A percentile compares a stretch with the other conserved stretches of the same genome.
Evolutionary conservation across 2,329 filamentous ascomycete species (phyloP).

Genomic region (Fusarium nisikadoi): DNA sequence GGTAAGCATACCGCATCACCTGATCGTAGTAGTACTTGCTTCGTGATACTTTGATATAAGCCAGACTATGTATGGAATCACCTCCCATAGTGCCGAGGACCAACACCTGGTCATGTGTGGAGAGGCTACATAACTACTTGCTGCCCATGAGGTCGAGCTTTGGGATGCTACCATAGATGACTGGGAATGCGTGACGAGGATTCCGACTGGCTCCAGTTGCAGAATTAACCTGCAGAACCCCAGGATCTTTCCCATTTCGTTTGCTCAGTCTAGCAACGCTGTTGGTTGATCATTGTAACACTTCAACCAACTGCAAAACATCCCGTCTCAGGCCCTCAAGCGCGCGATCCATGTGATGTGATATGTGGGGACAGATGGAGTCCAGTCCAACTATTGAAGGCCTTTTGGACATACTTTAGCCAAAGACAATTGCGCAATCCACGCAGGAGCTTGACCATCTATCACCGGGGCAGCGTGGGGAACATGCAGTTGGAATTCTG

Average conservation of each 20-base stretch:
- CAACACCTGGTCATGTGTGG: neutral
- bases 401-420: accelerated
- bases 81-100: no score
- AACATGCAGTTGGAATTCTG: accelerated
- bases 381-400: neutral
- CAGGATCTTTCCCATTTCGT: neutral
- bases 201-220: neutral
- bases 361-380: neutral
- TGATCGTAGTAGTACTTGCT: slow-evolving; percentile 35
- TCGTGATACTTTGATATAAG: neutral
- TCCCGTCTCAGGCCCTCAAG: neutral
- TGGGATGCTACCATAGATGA: accelerated
- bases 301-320: slow-evolving; percentile 3
- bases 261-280: neutral
- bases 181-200: neutral
- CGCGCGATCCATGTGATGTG: neutral
- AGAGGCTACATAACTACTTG: accelerated
- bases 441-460: accelerated
- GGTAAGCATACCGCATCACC: neutral
- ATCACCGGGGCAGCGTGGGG: neutral
- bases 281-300: neutral
- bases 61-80: neutral
- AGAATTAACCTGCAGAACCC: accelerated
- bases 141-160: neutral
- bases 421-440: accelerated